These are phyloP conservation scores for Starmera pachycereana DNA, from an alignment of 805 yeast species.

Conservation along the genomic window DNA sequence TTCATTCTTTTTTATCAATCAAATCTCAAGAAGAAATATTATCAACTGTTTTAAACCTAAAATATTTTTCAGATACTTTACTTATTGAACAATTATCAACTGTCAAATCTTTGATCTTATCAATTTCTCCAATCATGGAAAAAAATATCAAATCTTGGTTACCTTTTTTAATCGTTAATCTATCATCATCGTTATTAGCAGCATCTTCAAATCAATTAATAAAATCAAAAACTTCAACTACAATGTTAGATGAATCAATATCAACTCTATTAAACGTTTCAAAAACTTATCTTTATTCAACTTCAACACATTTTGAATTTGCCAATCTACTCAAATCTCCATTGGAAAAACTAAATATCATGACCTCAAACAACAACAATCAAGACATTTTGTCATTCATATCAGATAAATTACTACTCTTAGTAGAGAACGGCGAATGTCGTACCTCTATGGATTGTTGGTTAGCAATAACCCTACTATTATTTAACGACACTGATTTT, in stretches of 20 bases:
- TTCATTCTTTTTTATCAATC: conserved; percentile 3
- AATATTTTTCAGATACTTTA: conserved; percentile 13
- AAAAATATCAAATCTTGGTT: conserved; percentile 17
- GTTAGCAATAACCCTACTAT: conserved; percentile 12
- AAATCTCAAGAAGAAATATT: conserved; percentile 12
- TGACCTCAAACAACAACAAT: background rate
- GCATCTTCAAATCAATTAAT: too few relatives aligned
- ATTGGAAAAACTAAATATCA: conserved; percentile 6
- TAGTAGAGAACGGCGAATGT: conserved; percentile 1
- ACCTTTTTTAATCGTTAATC: background rate
- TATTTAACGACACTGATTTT: conserved; percentile 5
- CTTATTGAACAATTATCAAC: conserved; percentile 13
- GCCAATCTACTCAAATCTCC: conserved; percentile 1
- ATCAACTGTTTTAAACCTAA: conserved; percentile 13
- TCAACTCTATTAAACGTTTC: conserved; percentile 9
- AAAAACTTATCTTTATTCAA: conserved; percentile 11
- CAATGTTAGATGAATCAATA: conserved; percentile 2
- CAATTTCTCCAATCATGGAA: conserved; percentile 16
- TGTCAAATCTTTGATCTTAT: conserved; percentile 9
- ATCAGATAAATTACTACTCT: conserved; percentile 1
- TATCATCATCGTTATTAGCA: too few relatives aligned
- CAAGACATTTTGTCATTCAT: conserved; percentile 5
- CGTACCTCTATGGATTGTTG: conserved; percentile 12
- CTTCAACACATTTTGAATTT: conserved; percentile 11
- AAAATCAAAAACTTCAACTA: too few relatives aligned